phyloP scores from a whole-genome alignment of 352 stramenopile genomes.

The Phytophthora cryptogea region DNA sequence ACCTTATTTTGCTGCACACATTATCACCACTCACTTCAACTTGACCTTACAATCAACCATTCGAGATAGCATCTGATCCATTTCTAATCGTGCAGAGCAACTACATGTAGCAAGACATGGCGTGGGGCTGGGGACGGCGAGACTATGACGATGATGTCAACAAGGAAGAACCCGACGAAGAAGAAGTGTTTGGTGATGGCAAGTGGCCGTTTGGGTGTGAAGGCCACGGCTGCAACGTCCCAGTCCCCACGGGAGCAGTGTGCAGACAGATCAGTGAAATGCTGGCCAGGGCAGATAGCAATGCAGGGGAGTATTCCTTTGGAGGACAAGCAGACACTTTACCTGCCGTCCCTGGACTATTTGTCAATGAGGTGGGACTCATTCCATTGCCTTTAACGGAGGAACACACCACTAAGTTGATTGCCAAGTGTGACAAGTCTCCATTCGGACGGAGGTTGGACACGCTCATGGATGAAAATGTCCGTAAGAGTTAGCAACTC shows the following conservation, averaged over 20 bases:
- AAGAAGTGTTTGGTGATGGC: not conserved
- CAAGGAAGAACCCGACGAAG: too few relatives aligned
- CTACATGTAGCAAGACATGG: too few relatives aligned
- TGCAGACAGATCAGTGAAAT: not conserved
- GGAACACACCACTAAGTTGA: constrained; percentile 4
- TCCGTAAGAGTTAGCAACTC: constrained; percentile 9
- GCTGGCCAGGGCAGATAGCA: not conserved
- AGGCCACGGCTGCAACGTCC: not conserved
- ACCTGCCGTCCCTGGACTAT: not conserved
- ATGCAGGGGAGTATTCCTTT: constrained; percentile 3
- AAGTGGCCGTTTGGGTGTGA: constrained; percentile 7
- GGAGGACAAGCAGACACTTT: not conserved
- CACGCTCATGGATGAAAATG: constrained; percentile 6
- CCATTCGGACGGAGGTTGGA: constrained; percentile 1
- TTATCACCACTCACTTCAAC: too few relatives aligned
- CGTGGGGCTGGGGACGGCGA: too few relatives aligned
- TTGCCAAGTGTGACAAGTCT: constrained; percentile 4
- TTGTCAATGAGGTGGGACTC: not conserved
- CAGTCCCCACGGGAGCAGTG: not conserved
- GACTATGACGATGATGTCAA: too few relatives aligned
- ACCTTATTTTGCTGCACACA: too few relatives aligned
- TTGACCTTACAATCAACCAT: not conserved
- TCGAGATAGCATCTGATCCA: not conserved
- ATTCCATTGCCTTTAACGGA: constrained; percentile 1
- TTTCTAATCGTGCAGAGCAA: not conserved